A percentile compares a stretch with the other conserved stretches of the same genome.
These are phyloP conservation scores for Penicillium sp. DNA, from an alignment of 2,329 filamentous ascomycete species.

Conservation along the genomic window DNA sequence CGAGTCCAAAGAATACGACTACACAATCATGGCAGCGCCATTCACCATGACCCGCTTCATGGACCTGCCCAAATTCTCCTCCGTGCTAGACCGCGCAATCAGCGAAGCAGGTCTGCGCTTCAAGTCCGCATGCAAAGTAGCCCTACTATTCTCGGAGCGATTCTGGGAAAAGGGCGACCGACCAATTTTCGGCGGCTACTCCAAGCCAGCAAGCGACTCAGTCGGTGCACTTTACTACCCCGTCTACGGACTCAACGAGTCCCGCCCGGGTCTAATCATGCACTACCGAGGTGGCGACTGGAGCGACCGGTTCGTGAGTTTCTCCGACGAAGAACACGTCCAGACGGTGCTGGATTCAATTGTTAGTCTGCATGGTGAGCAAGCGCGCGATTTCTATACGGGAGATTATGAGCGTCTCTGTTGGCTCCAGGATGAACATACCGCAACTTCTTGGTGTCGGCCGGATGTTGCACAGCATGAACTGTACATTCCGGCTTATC, in stretches of 20 bases:
- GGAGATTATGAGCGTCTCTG: conserved; percentile 33
- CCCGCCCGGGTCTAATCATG: conserved; percentile 31
- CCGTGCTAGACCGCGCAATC: conserved; percentile 20
- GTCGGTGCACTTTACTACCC: conserved; percentile 33
- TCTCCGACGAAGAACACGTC: conserved; percentile 27
- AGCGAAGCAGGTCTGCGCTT: conserved; percentile 28
- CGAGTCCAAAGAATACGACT: conserved; percentile 36
- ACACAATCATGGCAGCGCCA: conserved; percentile 38
- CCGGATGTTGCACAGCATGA: conserved; percentile 32
- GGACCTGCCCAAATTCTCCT: conserved; percentile 37
- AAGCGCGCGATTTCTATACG: conserved; percentile 27
- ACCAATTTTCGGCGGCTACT: conserved; percentile 32
- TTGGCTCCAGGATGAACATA: conserved; percentile 31
- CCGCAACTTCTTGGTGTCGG: conserved; percentile 28
- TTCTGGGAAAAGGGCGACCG: conserved; percentile 33
- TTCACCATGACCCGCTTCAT: conserved; percentile 39
- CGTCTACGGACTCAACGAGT: conserved; percentile 30
- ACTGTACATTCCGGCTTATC: conserved; percentile 33
- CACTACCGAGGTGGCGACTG: conserved; percentile 31
- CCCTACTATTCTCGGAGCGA: conserved; percentile 29
- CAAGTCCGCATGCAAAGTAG: conserved; percentile 34
- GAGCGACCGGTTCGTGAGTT: conserved; percentile 30
- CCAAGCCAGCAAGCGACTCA: conserved; percentile 20
- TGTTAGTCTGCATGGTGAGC: conserved; percentile 27
- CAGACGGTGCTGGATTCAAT: conserved; percentile 28